These are phyloP conservation scores for Phytopythium vexans DNA, from an alignment of 352 stramenopile genomes.

Conservation along the genomic window DNA sequence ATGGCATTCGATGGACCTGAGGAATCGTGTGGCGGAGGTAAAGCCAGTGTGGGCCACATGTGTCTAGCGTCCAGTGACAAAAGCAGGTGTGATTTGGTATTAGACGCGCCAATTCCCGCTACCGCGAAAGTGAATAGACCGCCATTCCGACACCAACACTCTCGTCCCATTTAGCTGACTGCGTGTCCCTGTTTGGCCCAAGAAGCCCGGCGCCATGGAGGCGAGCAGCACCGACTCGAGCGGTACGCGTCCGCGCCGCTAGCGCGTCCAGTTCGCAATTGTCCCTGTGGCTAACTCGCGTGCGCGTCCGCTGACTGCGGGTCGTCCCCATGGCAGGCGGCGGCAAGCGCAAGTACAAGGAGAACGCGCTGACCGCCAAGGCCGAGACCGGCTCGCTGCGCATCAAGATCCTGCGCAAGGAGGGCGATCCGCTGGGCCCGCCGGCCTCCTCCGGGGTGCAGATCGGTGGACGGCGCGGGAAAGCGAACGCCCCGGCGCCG, in stretches of 20 bases:
- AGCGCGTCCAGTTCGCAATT: background rate
- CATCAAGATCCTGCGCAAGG: constrained; percentile 73
- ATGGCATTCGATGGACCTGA: too few species aligned
- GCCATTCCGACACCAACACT: too few species aligned
- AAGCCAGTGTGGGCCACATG: too few species aligned
- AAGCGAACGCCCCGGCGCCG: background rate
- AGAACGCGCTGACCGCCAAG: constrained; percentile 73
- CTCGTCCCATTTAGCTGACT: too few species aligned
- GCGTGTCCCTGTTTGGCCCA: too few species aligned
- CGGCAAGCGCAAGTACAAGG: constrained; percentile 71
- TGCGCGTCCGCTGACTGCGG: background rate
- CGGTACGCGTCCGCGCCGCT: background rate
- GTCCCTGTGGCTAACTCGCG: background rate
- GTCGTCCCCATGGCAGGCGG: constrained; percentile 12
- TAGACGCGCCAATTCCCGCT: too few species aligned
- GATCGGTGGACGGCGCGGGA: constrained; percentile 7
- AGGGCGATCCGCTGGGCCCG: constrained; percentile 6
- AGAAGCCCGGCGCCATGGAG: constrained; percentile 2
- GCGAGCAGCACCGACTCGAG: background rate
- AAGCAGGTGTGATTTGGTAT: too few species aligned
- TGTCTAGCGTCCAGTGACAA: too few species aligned
- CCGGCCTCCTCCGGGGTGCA: background rate
- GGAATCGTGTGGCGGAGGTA: too few species aligned
- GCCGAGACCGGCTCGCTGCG: constrained; percentile 70
- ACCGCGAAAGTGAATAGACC: too few species aligned